Percentiles rank a stretch among this genome's conserved stretches.
These are phyloP conservation scores for Mucor piriformis DNA, from an alignment of 371 early-diverging fungal genomes.

Conservation along the genomic window DNA sequence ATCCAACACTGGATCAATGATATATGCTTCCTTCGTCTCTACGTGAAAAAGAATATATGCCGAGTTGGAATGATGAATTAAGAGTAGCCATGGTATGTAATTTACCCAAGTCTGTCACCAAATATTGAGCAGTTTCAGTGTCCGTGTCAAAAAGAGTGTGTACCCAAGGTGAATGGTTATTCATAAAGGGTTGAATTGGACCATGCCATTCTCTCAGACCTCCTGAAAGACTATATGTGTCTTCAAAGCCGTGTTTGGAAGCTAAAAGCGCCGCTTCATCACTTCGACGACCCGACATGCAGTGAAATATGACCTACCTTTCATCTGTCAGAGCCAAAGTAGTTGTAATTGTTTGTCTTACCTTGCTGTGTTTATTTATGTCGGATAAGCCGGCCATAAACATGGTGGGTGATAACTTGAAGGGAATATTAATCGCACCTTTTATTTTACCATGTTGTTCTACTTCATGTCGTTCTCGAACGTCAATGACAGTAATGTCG, in stretches of 20 bases:
- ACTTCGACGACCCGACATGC: constrained; percentile 48
- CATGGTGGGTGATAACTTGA: constrained; percentile 11
- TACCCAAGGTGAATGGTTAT: constrained; percentile 54
- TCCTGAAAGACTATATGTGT: constrained; percentile 39
- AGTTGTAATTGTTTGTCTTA: no score
- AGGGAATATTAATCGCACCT: constrained; percentile 29
- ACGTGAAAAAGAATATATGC: neutral
- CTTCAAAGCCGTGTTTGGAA: constrained; percentile 31
- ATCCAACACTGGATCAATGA: constrained; percentile 50
- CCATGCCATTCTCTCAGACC: constrained; percentile 41
- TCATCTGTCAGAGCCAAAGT: neutral
- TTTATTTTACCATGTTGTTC: constrained; percentile 32
- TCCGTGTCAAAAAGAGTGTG: constrained; percentile 44
- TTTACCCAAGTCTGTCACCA: constrained; percentile 49
- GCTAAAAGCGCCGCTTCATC: constrained; percentile 33
- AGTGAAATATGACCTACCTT: constrained; percentile 42
- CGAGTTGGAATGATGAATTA: neutral
- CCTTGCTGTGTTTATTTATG: constrained; percentile 27
- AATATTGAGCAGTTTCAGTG: constrained; percentile 50
- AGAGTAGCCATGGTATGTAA: constrained; percentile 2
- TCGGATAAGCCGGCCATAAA: constrained; percentile 28
- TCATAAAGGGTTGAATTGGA: constrained; percentile 38
- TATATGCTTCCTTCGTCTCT: constrained; percentile 46
- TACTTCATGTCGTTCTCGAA: constrained; percentile 31
- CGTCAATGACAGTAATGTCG: constrained; percentile 25